Percentiles rank a stretch among this genome's conserved stretches.
Conservation (phyloP, 2,329 filamentous ascomycete species). For the Orbilia oligospora region DNA sequence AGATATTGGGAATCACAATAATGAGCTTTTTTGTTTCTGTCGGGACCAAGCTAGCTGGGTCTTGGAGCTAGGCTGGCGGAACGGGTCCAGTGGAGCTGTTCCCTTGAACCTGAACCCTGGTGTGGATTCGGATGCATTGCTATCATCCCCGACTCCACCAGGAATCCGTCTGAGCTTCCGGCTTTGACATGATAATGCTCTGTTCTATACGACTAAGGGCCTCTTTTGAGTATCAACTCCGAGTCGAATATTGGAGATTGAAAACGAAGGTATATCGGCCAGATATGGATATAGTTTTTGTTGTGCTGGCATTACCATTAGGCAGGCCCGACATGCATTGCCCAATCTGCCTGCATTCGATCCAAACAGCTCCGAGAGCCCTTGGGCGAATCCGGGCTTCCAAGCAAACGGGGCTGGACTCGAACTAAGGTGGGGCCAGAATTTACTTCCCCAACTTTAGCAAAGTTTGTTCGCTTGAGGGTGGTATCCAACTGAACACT, state of each 20-base stretch:
- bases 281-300: constrained; percentile 3
- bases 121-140: constrained; percentile 24
- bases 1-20: constrained; percentile 15
- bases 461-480: constrained; percentile 1
- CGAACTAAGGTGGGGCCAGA: constrained; percentile 10
- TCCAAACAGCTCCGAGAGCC: not conserved
- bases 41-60: constrained; percentile 3
- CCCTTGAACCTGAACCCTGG: not conserved
- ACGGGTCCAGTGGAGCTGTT: constrained; percentile 17
- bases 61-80: constrained; percentile 1
- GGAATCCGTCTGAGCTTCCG: not conserved
- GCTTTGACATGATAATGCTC: not conserved
- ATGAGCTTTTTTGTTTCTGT: constrained; percentile 5
- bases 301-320: constrained; percentile 13
- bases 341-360: not conserved
- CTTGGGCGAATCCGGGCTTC: too few relatives aligned
- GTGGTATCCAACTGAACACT: not conserved
- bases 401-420: not conserved
- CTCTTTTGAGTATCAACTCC: not conserved
- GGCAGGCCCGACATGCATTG: constrained; percentile 8
- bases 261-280: not conserved
- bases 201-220: not conserved
- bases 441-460: constrained; percentile 6
- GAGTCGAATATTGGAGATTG: not conserved
- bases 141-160: constrained; percentile 31